Evolutionary conservation across 495 filamentous ascomycete genomes (phyloP).

Genomic region (Hypoxylon trugodes): DNA sequence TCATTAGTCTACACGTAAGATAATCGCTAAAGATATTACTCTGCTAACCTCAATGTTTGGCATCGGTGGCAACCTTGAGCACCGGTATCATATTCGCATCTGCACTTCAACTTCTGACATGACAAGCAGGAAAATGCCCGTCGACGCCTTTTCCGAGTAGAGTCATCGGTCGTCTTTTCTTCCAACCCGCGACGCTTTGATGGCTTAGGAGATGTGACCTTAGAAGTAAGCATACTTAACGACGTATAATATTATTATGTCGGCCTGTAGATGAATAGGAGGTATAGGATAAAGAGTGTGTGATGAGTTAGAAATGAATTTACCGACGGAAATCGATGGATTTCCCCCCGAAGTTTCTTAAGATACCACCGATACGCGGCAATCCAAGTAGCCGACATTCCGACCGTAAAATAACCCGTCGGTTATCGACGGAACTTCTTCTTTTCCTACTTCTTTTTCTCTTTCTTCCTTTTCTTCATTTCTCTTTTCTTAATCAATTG

Average conservation of each 20-base stretch:
- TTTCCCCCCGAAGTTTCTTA: too few relatives aligned
- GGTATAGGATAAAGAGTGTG: not conserved
- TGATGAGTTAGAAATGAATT: not conserved
- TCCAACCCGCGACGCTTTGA: conserved; percentile 18
- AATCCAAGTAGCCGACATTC: too few relatives aligned
- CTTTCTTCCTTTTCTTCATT: too few relatives aligned
- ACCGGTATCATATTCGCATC: conserved; percentile 43
- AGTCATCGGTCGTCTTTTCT: conserved; percentile 1
- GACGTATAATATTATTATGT: not conserved
- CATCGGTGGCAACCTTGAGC: conserved; percentile 42
- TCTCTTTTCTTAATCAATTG: too few relatives aligned
- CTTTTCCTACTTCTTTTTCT: not conserved
- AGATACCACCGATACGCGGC: too few relatives aligned
- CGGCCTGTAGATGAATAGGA: too few relatives aligned
- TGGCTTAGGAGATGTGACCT: not conserved
- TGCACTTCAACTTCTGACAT: conserved; percentile 43
- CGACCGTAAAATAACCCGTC: conserved; percentile 11
- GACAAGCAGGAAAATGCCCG: conserved; percentile 45
- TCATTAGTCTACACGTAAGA: conserved; percentile 1
- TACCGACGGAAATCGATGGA: conserved; percentile 32
- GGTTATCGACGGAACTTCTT: conserved; percentile 26
- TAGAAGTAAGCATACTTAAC: not conserved
- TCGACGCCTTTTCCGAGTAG: conserved; percentile 33
- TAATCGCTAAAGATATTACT: not conserved
- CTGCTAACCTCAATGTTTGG: conserved; percentile 41